Percentiles rank a stretch among this genome's conserved stretches.
Conservation (phyloP, 2,329 filamentous ascomycete genomes). For the Cytospora mali region DNA sequence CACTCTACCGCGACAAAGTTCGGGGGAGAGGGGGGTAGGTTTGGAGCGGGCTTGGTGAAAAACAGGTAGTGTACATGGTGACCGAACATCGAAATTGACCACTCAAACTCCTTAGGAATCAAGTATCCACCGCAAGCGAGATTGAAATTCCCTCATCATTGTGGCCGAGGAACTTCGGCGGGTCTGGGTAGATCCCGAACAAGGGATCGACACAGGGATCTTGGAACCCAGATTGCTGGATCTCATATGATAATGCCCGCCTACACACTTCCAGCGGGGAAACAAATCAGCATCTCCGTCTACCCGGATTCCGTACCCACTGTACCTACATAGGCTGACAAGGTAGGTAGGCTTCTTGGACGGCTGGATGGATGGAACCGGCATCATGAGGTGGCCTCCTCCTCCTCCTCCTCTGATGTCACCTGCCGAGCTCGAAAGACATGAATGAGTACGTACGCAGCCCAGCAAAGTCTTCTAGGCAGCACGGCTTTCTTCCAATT, state of each 20-base stretch:
- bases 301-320: background rate
- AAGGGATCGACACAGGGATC: constrained; percentile 26
- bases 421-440: constrained; percentile 5
- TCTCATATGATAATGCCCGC: constrained; percentile 11
- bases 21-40: background rate
- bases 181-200: constrained; percentile 12
- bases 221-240: constrained; percentile 23
- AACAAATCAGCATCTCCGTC: background rate
- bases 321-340: background rate
- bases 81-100: constrained; percentile 7
- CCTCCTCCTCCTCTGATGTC: background rate
- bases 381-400: background rate
- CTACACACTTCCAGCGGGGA: background rate
- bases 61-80: constrained; percentile 21
- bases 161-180: background rate
- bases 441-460: background rate
- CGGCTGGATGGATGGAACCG: constrained; percentile 2
- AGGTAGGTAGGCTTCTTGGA: background rate
- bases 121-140: background rate
- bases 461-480: constrained; percentile 2
- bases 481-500: constrained; percentile 11
- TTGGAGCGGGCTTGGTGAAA: constrained; percentile 1
- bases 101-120: background rate
- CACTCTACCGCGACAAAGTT: no score
- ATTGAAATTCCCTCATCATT: constrained; percentile 2